Conservation (phyloP, 1,139 yeast species). For the Kodamaea sp. region DNA sequence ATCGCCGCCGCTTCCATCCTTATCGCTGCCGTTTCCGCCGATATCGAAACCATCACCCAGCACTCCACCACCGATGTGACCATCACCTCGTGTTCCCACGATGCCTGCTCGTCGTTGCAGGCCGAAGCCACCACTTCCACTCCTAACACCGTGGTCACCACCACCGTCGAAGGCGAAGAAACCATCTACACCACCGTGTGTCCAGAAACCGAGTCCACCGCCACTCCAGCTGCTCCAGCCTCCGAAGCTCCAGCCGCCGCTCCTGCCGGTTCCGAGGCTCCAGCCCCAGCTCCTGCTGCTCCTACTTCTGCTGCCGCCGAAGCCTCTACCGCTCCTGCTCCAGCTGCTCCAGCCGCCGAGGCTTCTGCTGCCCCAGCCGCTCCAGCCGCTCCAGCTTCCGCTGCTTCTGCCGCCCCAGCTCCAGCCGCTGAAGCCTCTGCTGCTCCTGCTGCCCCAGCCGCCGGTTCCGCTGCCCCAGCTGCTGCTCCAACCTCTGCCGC, state of each 20-base stretch:
- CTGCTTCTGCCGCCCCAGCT: slow-evolving; percentile 7
- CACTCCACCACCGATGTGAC: slow-evolving; percentile 38
- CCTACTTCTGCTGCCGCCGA: slow-evolving; percentile 15
- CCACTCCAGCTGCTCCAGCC: slow-evolving; percentile 22
- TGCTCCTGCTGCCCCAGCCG: slow-evolving; percentile 20
- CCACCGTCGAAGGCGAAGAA: slow-evolving; percentile 42
- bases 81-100: slow-evolving; percentile 43
- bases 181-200: slow-evolving; percentile 54
- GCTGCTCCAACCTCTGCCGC: slow-evolving; percentile 10
- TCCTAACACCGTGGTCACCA: slow-evolving; percentile 35
- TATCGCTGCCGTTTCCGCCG: slow-evolving; percentile 22
- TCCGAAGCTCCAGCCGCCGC: slow-evolving; percentile 15
- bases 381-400: slow-evolving; percentile 7
- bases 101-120: slow-evolving; percentile 25
- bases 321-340: slow-evolving; percentile 12
- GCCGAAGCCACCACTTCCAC: slow-evolving; percentile 13
- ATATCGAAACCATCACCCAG: slow-evolving; percentile 34
- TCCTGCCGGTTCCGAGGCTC: slow-evolving; percentile 4
- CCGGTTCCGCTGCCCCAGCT: slow-evolving; percentile 9
- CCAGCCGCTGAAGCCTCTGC: slow-evolving; percentile 13
- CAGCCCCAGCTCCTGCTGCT: slow-evolving; percentile 14
- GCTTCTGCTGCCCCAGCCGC: slow-evolving; percentile 6
- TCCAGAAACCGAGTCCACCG: slow-evolving; percentile 30
- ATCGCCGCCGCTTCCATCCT: slow-evolving; percentile 34
- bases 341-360: slow-evolving; percentile 11